Percentiles rank a stretch among this genome's conserved stretches.
Evolutionary conservation across 1,139 yeast species (phyloP).

Genomic region (Neolecta irregularis): DNA sequence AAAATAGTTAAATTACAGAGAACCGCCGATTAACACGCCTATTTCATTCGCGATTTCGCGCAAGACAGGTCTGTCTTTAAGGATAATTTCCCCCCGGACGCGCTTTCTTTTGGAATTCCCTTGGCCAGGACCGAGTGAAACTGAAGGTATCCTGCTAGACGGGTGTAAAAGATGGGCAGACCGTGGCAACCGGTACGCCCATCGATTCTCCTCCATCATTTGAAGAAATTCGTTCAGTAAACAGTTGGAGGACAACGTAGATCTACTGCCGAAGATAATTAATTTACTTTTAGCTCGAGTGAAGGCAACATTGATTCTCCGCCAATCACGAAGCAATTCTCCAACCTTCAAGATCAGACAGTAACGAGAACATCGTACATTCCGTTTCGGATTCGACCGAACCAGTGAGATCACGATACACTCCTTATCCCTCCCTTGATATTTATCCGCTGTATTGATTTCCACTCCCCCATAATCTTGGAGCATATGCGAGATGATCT

Average conservation of each 20-base stretch:
- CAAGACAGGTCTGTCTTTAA: no score
- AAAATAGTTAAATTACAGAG: no score
- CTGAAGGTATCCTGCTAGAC: neutral
- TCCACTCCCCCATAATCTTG: conserved; percentile 38
- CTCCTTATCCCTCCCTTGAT: conserved; percentile 91
- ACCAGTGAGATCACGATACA: conserved; percentile 79
- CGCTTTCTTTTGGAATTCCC: no score
- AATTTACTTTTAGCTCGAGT: conserved; percentile 80
- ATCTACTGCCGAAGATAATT: conserved; percentile 61
- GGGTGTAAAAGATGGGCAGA: conserved; percentile 15
- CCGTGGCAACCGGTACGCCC: conserved; percentile 47
- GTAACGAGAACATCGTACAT: neutral
- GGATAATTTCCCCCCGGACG: no score
- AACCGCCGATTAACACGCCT: no score
- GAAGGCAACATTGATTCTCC: conserved; percentile 84
- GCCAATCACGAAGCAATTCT: conserved; percentile 69
- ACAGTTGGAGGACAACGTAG: conserved; percentile 41
- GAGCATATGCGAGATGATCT: conserved; percentile 26
- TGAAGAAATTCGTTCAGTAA: conserved; percentile 49
- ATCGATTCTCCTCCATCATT: conserved; percentile 40
- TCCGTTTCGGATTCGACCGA: conserved; percentile 50
- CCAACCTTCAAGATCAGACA: conserved; percentile 36
- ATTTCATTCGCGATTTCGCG: no score
- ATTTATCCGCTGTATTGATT: conserved; percentile 82
- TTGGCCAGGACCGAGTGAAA: no score